Percentiles rank a stretch among this genome's conserved stretches.
Evolutionary conservation across 2,329 filamentous ascomycete genomes (phyloP).

Genomic region (Botrytis galanthina): DNA sequence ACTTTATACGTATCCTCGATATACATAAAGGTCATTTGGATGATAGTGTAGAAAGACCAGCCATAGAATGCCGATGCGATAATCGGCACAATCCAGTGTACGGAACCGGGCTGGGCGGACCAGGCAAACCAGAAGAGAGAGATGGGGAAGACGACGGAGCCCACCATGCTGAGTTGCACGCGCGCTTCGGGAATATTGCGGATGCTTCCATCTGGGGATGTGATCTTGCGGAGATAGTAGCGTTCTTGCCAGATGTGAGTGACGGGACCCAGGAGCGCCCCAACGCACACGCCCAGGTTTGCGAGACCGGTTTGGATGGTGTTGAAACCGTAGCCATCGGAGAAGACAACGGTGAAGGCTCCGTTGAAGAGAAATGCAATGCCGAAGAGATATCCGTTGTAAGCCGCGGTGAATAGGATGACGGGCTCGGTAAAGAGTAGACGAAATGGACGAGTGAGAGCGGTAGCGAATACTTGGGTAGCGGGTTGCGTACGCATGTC

Average conservation of each 20-base stretch:
- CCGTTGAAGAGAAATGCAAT: conserved; percentile 43
- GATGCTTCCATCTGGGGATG: conserved; percentile 20
- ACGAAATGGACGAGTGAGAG: conserved; percentile 41
- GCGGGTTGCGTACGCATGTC: conserved; percentile 44
- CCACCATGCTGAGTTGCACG: conserved; percentile 69
- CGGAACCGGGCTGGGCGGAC: conserved; percentile 52
- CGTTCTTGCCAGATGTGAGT: conserved; percentile 71
- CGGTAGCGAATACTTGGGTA: conserved; percentile 41
- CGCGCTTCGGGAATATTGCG: conserved; percentile 65
- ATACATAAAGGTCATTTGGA: conserved; percentile 49
- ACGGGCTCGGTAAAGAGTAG: conserved; percentile 42
- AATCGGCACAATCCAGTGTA: conserved; percentile 53
- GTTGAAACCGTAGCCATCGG: conserved; percentile 40
- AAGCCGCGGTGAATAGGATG: conserved; percentile 40
- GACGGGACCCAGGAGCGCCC: conserved; percentile 60
- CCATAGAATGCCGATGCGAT: conserved; percentile 55
- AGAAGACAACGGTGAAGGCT: conserved; percentile 43
- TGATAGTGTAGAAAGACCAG: conserved; percentile 59
- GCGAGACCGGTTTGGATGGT: conserved; percentile 40
- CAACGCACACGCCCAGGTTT: conserved; percentile 42
- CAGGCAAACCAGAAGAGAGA: conserved; percentile 61
- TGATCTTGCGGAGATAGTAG: conserved; percentile 51
- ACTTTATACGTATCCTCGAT: conserved; percentile 56
- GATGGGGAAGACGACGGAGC: conserved; percentile 50
- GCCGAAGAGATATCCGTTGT: conserved; percentile 41